phyloP scores from a whole-genome alignment of 1,284 basidiomycete genomes.

The Pseudozyma sp. region DNA sequence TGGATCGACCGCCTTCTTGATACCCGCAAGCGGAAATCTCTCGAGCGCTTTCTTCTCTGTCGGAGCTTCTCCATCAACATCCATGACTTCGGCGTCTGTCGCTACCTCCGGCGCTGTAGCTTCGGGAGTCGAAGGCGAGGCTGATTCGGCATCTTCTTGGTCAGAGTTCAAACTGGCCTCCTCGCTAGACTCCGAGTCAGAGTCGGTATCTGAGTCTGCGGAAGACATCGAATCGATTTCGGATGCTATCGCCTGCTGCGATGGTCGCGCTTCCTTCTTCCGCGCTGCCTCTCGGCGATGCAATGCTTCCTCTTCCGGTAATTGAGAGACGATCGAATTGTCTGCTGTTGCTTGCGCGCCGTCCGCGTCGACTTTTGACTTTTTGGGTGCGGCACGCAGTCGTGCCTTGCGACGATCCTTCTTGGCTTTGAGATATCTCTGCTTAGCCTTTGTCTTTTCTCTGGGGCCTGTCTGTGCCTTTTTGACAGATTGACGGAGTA shows the following conservation, averaged over 20 bases:
- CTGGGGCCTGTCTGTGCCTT: constrained; percentile 36
- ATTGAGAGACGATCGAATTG: constrained; percentile 17
- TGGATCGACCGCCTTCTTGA: constrained; percentile 42
- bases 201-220: constrained; percentile 15
- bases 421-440: constrained; percentile 64
- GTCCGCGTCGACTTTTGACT: constrained; percentile 41
- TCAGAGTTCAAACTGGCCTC: constrained; percentile 18
- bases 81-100: neutral
- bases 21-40: constrained; percentile 39
- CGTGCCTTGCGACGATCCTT: constrained; percentile 61
- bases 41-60: constrained; percentile 30
- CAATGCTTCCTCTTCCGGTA: constrained; percentile 38
- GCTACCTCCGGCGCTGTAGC: neutral
- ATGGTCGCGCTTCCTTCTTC: constrained; percentile 2
- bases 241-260: neutral
- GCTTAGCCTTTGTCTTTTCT: constrained; percentile 65
- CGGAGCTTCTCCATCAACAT: neutral
- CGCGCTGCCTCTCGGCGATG: constrained; percentile 18
- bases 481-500: constrained; percentile 44
- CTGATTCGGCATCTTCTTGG: constrained; percentile 9
- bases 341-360: constrained; percentile 13
- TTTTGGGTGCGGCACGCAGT: constrained; percentile 51
- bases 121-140: constrained; percentile 4
- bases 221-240: constrained; percentile 7
- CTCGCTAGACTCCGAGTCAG: constrained; percentile 15